These are phyloP conservation scores for Monosiga brevicollis DNA, from an alignment of 78 protist genomes.

Conservation along the genomic window DNA sequence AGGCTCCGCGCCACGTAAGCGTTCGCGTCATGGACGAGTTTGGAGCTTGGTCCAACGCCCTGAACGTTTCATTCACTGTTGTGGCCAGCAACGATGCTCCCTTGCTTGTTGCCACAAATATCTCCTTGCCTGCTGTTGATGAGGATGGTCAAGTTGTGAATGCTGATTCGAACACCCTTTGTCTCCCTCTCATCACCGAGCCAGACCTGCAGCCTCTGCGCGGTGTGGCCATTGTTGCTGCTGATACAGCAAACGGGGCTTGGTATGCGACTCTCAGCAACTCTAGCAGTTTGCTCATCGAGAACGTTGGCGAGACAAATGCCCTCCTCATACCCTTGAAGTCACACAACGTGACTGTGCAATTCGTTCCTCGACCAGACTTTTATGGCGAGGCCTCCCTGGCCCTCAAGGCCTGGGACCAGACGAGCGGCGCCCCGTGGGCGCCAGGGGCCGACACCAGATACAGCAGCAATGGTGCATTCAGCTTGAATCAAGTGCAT, in stretches of 20 bases:
- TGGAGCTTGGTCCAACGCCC: not conserved
- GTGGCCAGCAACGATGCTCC: not conserved
- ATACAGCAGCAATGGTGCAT: not conserved
- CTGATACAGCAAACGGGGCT: too few species aligned
- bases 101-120: not conserved
- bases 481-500: not conserved
- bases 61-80: not conserved
- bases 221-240: not conserved
- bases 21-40: not conserved
- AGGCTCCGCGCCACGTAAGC: not conserved
- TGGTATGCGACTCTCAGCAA: too few species aligned
- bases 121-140: not conserved
- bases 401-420: not conserved
- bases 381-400: not conserved
- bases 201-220: too few species aligned
- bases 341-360: too few species aligned
- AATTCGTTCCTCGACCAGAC: not conserved
- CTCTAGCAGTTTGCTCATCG: too few species aligned
- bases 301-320: too few species aligned
- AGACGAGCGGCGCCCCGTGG: not conserved
- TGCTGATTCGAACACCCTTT: too few species aligned
- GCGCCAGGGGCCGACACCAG: not conserved
- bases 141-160: too few species aligned
- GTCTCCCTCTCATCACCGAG: too few species aligned
- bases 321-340: too few species aligned